These are phyloP conservation scores for Stenocarpella maydis DNA, from an alignment of 2,329 filamentous ascomycete genomes.

Conservation along the genomic window DNA sequence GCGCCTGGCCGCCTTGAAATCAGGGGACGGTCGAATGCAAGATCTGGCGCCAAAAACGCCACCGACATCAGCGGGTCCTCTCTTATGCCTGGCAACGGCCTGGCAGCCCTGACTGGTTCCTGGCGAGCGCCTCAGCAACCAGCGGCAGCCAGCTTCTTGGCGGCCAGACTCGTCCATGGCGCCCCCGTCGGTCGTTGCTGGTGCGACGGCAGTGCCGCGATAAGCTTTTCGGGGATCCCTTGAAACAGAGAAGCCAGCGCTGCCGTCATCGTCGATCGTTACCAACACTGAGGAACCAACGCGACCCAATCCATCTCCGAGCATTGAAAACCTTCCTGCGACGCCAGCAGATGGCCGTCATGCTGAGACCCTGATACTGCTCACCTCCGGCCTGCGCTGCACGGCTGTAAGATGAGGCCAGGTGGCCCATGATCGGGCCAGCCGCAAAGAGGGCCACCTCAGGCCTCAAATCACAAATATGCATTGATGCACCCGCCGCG, in stretches of 20 bases:
- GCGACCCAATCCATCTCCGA: conserved; percentile 6
- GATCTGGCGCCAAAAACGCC: conserved; percentile 26
- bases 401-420: conserved; percentile 11
- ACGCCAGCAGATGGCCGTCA: background rate
- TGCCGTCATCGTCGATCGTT: background rate
- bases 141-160: background rate
- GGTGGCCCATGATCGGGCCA: conserved; percentile 7
- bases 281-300: conserved; percentile 11
- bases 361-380: conserved; percentile 1
- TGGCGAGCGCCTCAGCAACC: conserved; percentile 8
- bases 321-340: conserved; percentile 16
- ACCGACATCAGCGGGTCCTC: conserved; percentile 32
- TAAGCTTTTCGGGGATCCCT: conserved; percentile 23
- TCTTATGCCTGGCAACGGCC: too few species aligned
- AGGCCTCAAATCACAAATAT: conserved; percentile 7
- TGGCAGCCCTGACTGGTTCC: background rate
- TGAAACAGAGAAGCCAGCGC: conserved; percentile 16
- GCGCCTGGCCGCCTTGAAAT: background rate
- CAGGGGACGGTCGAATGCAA: conserved; percentile 1
- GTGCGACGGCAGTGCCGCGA: conserved; percentile 16
- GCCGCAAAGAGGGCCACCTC: conserved; percentile 1
- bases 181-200: conserved; percentile 13
- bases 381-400: background rate
- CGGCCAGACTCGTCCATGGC: conserved; percentile 22
- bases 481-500: background rate